Conservation (phyloP, 31 red algal genomes). For the Porphyra umbilicalis region DNA sequence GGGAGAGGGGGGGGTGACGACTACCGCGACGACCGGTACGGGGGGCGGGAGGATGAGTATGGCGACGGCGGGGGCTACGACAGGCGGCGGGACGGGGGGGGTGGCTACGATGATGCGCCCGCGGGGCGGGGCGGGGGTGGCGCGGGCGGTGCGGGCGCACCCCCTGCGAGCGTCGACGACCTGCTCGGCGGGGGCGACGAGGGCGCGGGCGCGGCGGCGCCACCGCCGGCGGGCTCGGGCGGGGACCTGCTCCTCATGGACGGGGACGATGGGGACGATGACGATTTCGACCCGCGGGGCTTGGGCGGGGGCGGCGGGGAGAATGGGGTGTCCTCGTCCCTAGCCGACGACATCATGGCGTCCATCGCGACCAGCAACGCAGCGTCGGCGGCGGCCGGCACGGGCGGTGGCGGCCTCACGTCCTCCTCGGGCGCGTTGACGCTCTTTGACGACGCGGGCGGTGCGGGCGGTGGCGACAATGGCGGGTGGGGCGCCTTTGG, state of each 20-base stretch:
- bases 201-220: background rate
- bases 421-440: background rate
- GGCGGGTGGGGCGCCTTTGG: background rate
- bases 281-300: slow-evolving; percentile 28
- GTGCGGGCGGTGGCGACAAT: background rate
- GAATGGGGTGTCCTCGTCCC: background rate
- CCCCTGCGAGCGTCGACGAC: slow-evolving; percentile 16
- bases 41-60: background rate
- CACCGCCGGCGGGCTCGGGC: background rate
- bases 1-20: slow-evolving; percentile 10
- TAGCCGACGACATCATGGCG: background rate
- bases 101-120: slow-evolving; percentile 17
- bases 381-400: background rate
- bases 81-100: slow-evolving; percentile 4
- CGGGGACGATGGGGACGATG: slow-evolving; percentile 18
- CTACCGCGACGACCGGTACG: background rate
- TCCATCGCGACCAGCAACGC: background rate
- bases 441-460: background rate
- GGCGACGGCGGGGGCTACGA: slow-evolving; percentile 6
- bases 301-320: background rate
- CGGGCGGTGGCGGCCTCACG: background rate
- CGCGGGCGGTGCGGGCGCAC: background rate
- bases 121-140: slow-evolving; percentile 9
- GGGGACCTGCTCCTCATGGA: background rate
- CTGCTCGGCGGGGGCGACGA: slow-evolving; percentile 22